Evolutionary conservation across 768 basidiomycete species (phyloP), one percentile per base, ranked within the genome.

Genomic region (Boletus barrowsii): DNA sequence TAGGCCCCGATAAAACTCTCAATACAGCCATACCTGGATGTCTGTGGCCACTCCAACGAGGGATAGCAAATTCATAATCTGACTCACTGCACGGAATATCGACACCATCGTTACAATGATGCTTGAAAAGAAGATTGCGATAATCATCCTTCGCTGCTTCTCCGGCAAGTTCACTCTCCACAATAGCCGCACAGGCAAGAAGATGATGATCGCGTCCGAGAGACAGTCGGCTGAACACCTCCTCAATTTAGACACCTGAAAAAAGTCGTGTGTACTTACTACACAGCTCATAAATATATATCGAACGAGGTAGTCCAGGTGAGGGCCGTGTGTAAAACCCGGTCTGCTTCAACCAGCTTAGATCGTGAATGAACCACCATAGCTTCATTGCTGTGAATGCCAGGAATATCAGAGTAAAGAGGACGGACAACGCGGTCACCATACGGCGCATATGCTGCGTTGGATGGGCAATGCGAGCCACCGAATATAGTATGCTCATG

Each of bases 141-240:
- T 53, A 11, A 62, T 59, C 46, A 57, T 55, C 18, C 45, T 46
- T 43, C 61, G 61, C 42, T 63, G 52, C 7, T 49, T 55, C 26
- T n/a, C 46, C 32, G 52, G 52, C 29, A 65, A 47, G 18, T 55
- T 50, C 35, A 65, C 50, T 10, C 42, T 42, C 58, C 49, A 49
- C 8, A 61, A n/a, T 18, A 54, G 11, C 37, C 30, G 17, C 42
- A 60, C 43, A 17, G 59, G 57, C n/a, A 62, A 41, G 35, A 29
- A 36, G 33, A 64, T 41, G 24, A 66, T 53, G 29, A 54, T 58
- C 11, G 39, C 6, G 42, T 65, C 68, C 20, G 63, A 54, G 22
- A 67, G 46, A 18, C 58, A 56, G 35, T 67, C 68, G 10, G 56
- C 68, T 68, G 42, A 32, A 26, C n/a, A 17, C 33, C 3, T 35